Evolutionary conservation across 139 green algal genomes (phyloP).

Genomic region (Tetradesmus obliquus): DNA sequence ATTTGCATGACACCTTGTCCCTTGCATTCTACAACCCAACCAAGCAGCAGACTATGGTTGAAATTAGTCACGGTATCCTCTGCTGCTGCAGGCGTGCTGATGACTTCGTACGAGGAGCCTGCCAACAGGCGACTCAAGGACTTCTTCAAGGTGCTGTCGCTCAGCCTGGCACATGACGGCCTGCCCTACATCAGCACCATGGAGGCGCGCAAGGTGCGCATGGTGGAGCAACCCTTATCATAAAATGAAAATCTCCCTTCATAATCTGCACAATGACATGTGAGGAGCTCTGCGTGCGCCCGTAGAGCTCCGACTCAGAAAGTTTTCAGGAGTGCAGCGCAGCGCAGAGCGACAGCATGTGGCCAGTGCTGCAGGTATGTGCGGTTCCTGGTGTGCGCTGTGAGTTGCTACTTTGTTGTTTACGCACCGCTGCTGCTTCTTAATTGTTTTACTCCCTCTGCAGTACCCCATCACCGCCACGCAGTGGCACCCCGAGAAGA

Average conservation of each 20-base stretch:
- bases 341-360: too few relatives aligned
- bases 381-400: too few relatives aligned
- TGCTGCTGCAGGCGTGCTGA: slow-evolving; percentile 66
- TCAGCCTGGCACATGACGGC: slow-evolving; percentile 70
- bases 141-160: slow-evolving; percentile 79
- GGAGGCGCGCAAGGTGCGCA: slow-evolving; percentile 64
- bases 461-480: slow-evolving; percentile 71
- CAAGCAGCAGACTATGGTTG: too few relatives aligned
- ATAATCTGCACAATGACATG: background rate
- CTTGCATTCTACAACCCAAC: too few relatives aligned
- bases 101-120: slow-evolving; percentile 62
- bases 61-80: background rate
- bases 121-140: slow-evolving; percentile 62
- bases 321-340: too few relatives aligned
- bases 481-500: slow-evolving; percentile 93
- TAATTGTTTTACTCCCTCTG: background rate
- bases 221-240: background rate
- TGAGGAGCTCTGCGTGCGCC: too few relatives aligned
- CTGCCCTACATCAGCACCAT: slow-evolving; percentile 82
- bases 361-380: too few relatives aligned
- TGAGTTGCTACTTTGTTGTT: too few relatives aligned
- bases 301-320: too few relatives aligned
- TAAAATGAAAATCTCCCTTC: too few relatives aligned
- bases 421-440: background rate
- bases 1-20: too few relatives aligned